A percentile compares a stretch with the other conserved stretches of the same genome.
Conservation (phyloP, 345 rosid genomes). For the Microthlaspi erraticum region DNA sequence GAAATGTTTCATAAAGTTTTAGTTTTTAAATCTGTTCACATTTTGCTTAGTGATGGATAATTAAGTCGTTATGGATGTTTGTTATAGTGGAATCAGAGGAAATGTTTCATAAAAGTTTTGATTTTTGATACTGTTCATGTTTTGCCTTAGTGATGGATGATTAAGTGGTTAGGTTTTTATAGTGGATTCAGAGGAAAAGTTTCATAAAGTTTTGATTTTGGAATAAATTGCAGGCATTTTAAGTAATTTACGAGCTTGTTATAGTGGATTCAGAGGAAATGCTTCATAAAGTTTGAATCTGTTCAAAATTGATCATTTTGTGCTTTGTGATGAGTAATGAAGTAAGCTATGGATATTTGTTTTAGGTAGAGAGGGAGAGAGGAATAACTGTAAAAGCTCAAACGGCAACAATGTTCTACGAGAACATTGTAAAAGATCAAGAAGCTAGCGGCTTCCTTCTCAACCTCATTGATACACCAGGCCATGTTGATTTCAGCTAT, state of each 20-base stretch:
- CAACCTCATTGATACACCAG: conserved; percentile 93
- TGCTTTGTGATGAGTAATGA: not conserved
- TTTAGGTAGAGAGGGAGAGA: conserved; percentile 97
- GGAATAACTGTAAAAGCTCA: conserved; percentile 99
- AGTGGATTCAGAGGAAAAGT: not conserved
- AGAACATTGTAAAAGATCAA: conserved; percentile 40
- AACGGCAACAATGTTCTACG: conserved; percentile 93
- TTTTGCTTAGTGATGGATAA: too few species aligned
- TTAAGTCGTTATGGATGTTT: not conserved
- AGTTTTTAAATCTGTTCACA: not conserved
- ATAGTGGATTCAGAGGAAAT: not conserved
- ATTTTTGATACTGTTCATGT: not conserved
- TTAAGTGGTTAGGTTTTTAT: not conserved
- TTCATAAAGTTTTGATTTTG: not conserved
- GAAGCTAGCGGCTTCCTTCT: conserved; percentile 59
- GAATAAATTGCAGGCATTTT: too few species aligned
- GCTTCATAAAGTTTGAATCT: not conserved
- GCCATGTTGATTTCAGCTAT: conserved; percentile 97
- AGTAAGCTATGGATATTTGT: conserved; percentile 12
- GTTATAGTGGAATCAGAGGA: not conserved
- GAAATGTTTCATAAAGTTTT: not conserved
- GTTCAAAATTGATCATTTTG: not conserved
- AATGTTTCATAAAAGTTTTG: not conserved
- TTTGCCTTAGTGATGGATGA: not conserved
- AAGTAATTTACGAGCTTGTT: not conserved